Evolutionary conservation across 2,329 filamentous ascomycete genomes (phyloP).

Genomic region (Alternaria burnsii): DNA sequence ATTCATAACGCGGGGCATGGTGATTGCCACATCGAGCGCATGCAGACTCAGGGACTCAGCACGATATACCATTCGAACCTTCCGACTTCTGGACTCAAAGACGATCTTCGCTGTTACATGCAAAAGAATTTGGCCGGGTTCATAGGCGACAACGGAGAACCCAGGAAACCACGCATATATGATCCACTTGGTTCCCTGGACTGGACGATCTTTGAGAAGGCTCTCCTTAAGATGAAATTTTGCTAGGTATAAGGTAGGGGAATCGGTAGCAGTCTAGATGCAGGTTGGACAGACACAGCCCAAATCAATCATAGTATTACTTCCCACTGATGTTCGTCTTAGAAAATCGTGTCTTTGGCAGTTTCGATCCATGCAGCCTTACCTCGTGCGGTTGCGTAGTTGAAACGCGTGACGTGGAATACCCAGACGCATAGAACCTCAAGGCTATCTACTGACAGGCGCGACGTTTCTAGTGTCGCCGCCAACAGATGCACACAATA

Average conservation of each 20-base stretch:
- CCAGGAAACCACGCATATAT: not conserved
- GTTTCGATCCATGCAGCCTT: not conserved
- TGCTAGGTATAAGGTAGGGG: not conserved
- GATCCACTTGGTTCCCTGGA: not conserved
- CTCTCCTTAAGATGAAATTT: not conserved
- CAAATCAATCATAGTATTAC: not conserved
- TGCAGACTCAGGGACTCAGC: constrained; percentile 24
- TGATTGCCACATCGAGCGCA: constrained; percentile 19
- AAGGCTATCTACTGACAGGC: not conserved
- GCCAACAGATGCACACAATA: not conserved
- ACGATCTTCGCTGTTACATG: constrained; percentile 10
- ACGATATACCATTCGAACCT: constrained; percentile 24
- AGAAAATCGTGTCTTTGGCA: not conserved
- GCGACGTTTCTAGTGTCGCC: not conserved
- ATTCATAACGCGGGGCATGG: constrained; percentile 24
- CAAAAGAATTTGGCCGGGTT: not conserved
- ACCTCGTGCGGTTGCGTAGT: not conserved
- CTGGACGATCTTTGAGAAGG: not conserved
- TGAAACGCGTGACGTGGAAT: not conserved
- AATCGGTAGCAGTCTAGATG: not conserved
- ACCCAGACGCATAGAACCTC: not conserved
- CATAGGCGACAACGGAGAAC: not conserved
- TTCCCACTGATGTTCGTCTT: not conserved
- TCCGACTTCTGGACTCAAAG: constrained; percentile 5
- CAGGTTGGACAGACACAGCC: not conserved